A percentile compares a stretch with the other conserved stretches of the same genome.
These are phyloP conservation scores for Trichocomaceae sp. DNA, from an alignment of 2,329 filamentous ascomycete species.

Conservation along the genomic window DNA sequence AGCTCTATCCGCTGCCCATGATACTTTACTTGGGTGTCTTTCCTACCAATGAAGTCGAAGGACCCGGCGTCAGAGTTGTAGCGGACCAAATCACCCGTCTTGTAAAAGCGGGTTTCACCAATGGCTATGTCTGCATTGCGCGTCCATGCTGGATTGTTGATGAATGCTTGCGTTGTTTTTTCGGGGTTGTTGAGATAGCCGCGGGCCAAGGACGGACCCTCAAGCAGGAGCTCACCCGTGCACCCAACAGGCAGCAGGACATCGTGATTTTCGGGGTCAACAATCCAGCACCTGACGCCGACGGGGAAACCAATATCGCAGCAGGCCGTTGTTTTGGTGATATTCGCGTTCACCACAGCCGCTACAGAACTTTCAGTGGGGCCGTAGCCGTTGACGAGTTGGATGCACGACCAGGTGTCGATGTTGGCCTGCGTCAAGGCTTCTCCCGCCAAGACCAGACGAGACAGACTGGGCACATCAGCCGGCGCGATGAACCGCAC, in stretches of 20 bases:
- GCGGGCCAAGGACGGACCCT: conserved; percentile 35
- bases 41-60: conserved; percentile 26
- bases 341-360: conserved; percentile 16
- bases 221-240: conserved; percentile 36
- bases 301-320: conserved; percentile 34
- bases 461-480: conserved; percentile 30
- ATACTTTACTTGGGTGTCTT: conserved; percentile 37
- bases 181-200: conserved; percentile 41
- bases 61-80: conserved; percentile 34
- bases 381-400: conserved; percentile 12
- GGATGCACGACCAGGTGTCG: conserved; percentile 10
- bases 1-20: conserved; percentile 39
- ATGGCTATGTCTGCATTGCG: conserved; percentile 20
- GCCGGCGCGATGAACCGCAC: conserved; percentile 39
- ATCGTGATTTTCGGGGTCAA: conserved; percentile 39
- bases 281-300: conserved; percentile 40
- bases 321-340: conserved; percentile 20
- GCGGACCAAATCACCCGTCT: conserved; percentile 26
- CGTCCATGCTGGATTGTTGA: conserved; percentile 34
- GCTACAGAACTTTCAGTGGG: conserved; percentile 11
- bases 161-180: conserved; percentile 32
- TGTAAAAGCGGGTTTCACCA: conserved; percentile 32
- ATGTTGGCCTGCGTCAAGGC: conserved; percentile 34
- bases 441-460: conserved; percentile 37
- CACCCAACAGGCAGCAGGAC: conserved; percentile 41